These are phyloP conservation scores for Syncephalis plumigaleata DNA, from an alignment of 371 early-diverging fungal species.

Conservation along the genomic window DNA sequence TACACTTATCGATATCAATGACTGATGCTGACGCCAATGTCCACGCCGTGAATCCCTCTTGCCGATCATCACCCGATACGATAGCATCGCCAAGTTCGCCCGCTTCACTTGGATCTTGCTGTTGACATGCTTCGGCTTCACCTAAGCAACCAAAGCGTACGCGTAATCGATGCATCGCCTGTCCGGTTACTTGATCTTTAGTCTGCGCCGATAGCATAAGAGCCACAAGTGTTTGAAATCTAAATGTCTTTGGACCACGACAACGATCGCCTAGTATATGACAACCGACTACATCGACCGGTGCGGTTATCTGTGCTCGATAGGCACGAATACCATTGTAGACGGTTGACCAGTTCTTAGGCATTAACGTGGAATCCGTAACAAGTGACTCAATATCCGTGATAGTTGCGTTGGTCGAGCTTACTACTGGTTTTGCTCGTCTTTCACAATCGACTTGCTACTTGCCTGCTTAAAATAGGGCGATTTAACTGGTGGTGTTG, in stretches of 20 bases:
- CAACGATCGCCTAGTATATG: conserved; percentile 41
- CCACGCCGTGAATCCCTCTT: conserved; percentile 23
- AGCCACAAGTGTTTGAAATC: conserved; percentile 81
- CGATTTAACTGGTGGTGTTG: no score
- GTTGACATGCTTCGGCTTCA: no score
- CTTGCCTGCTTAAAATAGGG: no score
- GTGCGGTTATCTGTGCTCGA: conserved; percentile 46
- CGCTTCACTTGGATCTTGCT: no score
- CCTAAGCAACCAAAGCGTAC: no score
- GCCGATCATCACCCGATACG: no score
- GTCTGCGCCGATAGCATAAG: conserved; percentile 94
- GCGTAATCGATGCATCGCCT: conserved; percentile 30
- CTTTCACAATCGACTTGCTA: no score
- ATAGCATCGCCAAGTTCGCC: no score
- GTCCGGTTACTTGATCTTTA: conserved; percentile 80
- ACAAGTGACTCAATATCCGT: no score
- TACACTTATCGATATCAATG: conserved; percentile 36
- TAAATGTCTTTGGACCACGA: conserved; percentile 31
- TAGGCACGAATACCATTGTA: conserved; percentile 39
- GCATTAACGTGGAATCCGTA: conserved; percentile 5
- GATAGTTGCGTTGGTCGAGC: no score
- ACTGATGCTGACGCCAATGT: conserved; percentile 39
- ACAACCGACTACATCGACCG: conserved; percentile 96
- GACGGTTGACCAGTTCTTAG: conserved; percentile 47
- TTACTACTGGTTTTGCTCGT: no score